Base-by-base conservation (phyloP, 495 filamentous ascomycete species). In the Aspergillus cavernicola region DNA sequence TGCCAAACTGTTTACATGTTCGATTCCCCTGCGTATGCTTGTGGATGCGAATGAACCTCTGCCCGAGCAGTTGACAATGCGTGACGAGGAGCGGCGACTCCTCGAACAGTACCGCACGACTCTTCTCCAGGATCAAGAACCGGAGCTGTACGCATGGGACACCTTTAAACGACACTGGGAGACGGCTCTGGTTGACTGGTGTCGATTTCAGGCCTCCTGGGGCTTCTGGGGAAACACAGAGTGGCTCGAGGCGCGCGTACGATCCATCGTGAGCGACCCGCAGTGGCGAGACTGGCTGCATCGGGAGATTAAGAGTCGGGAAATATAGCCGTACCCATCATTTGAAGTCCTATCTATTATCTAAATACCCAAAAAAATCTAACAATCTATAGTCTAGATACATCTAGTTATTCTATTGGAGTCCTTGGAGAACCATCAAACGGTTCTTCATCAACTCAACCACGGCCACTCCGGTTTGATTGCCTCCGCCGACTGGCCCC, bases 151-250 rank as follows among this genome's bases (percentile, higher is more conserved):
- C 23, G 46, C 58, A 12, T 73, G 66, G 68, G 49, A 64, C 1
- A 46, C 24, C 0, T 70, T 73, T 16, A 46, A 49, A 19, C 56
- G 65, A 22, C 68, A 73, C 52, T 73, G 70, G 70, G 70, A 73
- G 51, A 66, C 68, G 6, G 68, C 70, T 0, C 48, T 73, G 35
- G 70, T 71, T 3, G 70, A 73, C 50, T 73, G 70, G 70, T 73
- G 68, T 58, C 29, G 70, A 40, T 73, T 73, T 43, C 70, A 73
- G 57, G 70, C 70, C 1, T 73, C 70, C 3, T 73, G 70, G 70
- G 70, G 70, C 0, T 73, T 73, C 31, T 73, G 70, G 70, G 70
- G 70, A 7, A 71, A 73, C 31, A 73, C 70, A 0, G 66, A 71
- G 51, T 73, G 70, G 70, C 65, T 73, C 20, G 63, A 68, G 44